Conservation (phyloP, 441 rosid genomes). For the Gossypium davidsonii region DNA sequence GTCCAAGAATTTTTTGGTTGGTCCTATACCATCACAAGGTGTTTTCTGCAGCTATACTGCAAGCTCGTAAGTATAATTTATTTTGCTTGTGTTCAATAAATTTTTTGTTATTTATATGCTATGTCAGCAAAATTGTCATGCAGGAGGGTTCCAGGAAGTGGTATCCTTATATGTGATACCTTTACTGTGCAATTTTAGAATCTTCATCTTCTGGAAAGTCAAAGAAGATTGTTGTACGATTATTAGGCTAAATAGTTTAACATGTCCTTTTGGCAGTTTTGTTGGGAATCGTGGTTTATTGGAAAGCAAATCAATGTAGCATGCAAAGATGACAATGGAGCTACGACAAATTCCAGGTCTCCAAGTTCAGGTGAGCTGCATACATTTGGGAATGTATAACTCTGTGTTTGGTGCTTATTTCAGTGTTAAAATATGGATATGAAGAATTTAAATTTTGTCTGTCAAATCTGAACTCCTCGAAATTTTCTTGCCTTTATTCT, state of each 20-base stretch:
- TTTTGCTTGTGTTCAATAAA: not conserved
- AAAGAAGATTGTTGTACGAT: not conserved
- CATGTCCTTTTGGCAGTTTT: conserved; percentile 41
- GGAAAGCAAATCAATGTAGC: conserved; percentile 63
- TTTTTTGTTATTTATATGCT: not conserved
- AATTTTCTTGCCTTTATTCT: conserved; percentile 1
- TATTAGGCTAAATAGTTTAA: conserved; percentile 17
- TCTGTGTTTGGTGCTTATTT: conserved; percentile 4
- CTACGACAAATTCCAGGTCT: conserved; percentile 37
- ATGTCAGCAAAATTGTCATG: not conserved
- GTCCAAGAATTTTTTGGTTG: conserved; percentile 80
- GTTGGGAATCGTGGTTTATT: conserved; percentile 69
- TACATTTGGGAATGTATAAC: not conserved
- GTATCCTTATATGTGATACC: not conserved
- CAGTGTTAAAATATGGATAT: not conserved
- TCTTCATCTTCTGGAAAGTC: not conserved
- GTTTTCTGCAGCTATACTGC: conserved; percentile 50
- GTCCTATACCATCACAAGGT: conserved; percentile 82
- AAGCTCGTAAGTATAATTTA: conserved; percentile 60
- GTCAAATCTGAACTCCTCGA: not conserved
- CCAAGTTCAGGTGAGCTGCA: conserved; percentile 41
- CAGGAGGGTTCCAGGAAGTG: not conserved
- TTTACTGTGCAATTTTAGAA: not conserved
- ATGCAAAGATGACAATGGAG: conserved; percentile 55
- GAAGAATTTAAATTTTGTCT: not conserved